phyloP scores from a whole-genome alignment of 2,329 filamentous ascomycete genomes.

The Phoma sp. region DNA sequence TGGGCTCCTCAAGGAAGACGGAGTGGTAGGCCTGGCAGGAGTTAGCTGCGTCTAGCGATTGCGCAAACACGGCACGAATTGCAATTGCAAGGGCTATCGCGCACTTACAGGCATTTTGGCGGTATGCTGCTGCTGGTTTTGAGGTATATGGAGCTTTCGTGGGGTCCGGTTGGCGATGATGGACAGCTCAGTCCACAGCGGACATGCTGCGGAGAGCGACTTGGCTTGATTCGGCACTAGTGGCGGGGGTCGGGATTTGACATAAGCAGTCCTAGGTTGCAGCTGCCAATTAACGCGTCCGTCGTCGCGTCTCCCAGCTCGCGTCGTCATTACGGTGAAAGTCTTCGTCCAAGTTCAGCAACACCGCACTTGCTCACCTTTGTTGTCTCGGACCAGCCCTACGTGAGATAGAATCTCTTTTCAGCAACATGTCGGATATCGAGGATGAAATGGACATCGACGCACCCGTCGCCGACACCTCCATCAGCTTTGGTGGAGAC shows the following conservation, averaged over 20 bases:
- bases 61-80: not conserved
- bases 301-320: conserved; percentile 16
- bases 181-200: conserved; percentile 23
- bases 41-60: conserved; percentile 20
- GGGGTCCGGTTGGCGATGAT: conserved; percentile 36
- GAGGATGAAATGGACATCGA: conserved; percentile 74
- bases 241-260: conserved; percentile 35
- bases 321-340: conserved; percentile 12
- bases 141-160: conserved; percentile 23
- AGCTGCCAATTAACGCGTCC: conserved; percentile 46
- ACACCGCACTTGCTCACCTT: not conserved
- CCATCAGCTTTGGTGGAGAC: conserved; percentile 74
- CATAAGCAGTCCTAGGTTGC: conserved; percentile 26
- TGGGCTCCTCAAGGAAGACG: conserved; percentile 85
- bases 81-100: not conserved
- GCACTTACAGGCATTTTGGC: conserved; percentile 56
- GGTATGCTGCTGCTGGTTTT: conserved; percentile 23
- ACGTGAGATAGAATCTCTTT: not conserved
- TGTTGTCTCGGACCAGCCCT: not conserved
- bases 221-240: too few relatives aligned
- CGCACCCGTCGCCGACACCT: conserved; percentile 57
- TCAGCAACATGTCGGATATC: conserved; percentile 57
- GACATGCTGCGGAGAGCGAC: too few relatives aligned
- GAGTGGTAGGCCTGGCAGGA: conserved; percentile 88
- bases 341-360: not conserved